Evolutionary conservation across 306 rosid genomes (phyloP), one percentile per base, ranked within the genome.

Genomic region (Prunus campanulata): DNA sequence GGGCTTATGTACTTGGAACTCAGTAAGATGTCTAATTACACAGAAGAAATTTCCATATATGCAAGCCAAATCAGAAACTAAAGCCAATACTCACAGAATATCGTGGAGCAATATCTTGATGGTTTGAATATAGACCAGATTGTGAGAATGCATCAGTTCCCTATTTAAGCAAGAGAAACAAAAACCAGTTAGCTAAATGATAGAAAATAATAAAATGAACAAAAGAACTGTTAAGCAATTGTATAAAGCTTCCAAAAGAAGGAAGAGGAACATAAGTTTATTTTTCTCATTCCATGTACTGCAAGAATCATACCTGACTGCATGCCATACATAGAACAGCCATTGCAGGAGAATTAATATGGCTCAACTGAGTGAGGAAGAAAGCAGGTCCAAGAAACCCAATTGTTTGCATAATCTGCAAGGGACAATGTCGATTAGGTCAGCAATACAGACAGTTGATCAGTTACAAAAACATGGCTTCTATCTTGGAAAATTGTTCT

Each of bases 381-480:
- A 96, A 96, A 79, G 99, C 99, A 51, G 99, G 99, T 73, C 99
- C 99, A 60, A 95, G 96, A 89, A 96, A 96, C 61, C 99, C 99
- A 83, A 96, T 74, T 65, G 97, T 89, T 86, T 92, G 99, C 99
- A 96, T 96, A 81, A 92, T 88, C 99, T 96, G 89, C 79, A 75
- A 50, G 20, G 55, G 68, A 75, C 20, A 85, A 63, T 71, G 50
- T 4, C 11, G 47, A 77, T 35, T 71, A 19, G 11, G 51, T 70
- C 52, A 77, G 50, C 13, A 66, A 14, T 5, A 30, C 15, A 62
- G 30, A 49, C 24, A 22, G 7, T 25, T 44, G 68, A 81, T 39
- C 9, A 7, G 47, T 12, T 42, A 60, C 2, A 44, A 54, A 8
- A 27, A 42, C 46, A 32, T 46, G 60, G 66, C 52, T 76, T 24